Base-by-base conservation (phyloP, 441 rosid species). In the Dalechampia spathulata region DNA sequence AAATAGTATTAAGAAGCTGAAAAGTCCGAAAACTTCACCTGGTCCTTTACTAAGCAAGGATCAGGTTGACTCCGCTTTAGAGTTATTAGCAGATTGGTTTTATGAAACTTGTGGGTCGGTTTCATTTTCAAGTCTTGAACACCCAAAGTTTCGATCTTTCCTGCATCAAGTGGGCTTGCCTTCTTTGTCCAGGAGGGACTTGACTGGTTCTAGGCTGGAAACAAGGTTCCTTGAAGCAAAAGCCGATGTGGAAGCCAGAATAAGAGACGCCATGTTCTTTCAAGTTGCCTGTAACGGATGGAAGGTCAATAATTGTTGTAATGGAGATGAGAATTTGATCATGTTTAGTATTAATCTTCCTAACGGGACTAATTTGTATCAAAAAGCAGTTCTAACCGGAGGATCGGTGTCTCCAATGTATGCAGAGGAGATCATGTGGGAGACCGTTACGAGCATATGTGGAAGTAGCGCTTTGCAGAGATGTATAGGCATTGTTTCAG, bases 1-100 rank as follows among this genome's bases (percentile, higher is more conserved):
- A 69, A 87, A 92, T 59, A 86, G 97, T 45, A 91, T 92, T 16
- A 89, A 92, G 86, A 86, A 82, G 88, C 86, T 89, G 20, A 89
- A 86, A 73, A 86, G 97, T 36, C 95, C 94, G 0, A 92, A 89
- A 55, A 56, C 81, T 14, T 80, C 88, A 13, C 2, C 84, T 11
- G 84, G 90, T 38, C 87, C 88, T 28, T 62, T 86, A 28, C 80
- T 92, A 30, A 85, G 77, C 64, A 89, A 83, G 78, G 73, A 81
- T 69, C 97, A 92, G 75, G 71, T 85, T 60, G 95, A 85, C 56
- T 75, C 74, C 46, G 99, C 97, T 32, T 49, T 89, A 1, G 94
- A 82, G 17, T 78, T 69, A 58, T 74, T 92, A 32, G 71, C 87
- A 53, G 96, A 89, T 57, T 92, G 99, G 99, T 76, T 84, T 39